Percentiles rank a stretch among this genome's conserved stretches.
Evolutionary conservation across 2,329 filamentous ascomycete genomes (phyloP).

Genomic region (Clathrospora elynae): DNA sequence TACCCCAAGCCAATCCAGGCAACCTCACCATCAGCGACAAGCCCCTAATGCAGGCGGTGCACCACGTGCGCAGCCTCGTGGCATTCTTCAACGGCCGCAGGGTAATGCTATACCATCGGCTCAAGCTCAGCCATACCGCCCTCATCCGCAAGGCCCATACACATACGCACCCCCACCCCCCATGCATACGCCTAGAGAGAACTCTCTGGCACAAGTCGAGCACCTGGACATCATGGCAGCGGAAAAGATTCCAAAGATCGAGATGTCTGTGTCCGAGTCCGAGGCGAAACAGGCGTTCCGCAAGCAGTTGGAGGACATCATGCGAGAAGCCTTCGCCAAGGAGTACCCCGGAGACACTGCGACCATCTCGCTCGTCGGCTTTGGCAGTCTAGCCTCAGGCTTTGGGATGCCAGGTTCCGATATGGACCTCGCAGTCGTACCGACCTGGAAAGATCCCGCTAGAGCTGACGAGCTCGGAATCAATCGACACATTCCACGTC

Average conservation of each 20-base stretch:
- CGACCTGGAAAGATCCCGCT: slow-evolving; percentile 53
- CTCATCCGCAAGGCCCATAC: slow-evolving; percentile 19
- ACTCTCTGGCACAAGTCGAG: slow-evolving; percentile 44
- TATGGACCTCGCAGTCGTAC: slow-evolving; percentile 83
- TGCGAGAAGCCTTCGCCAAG: slow-evolving; percentile 62
- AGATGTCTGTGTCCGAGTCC: slow-evolving; percentile 68
- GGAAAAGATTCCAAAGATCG: slow-evolving; percentile 61
- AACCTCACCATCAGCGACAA: slow-evolving; percentile 7
- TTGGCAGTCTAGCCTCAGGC: slow-evolving; percentile 81
- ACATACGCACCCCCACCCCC: slow-evolving; percentile 23
- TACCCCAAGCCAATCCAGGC: slow-evolving; percentile 4
- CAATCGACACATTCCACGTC: slow-evolving; percentile 66
- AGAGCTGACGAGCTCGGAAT: slow-evolving; percentile 50
- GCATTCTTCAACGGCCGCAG: slow-evolving; percentile 31
- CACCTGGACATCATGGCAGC: slow-evolving; percentile 53
- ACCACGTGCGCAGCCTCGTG: slow-evolving; percentile 16
- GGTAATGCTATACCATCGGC: slow-evolving; percentile 10
- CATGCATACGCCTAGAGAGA: slow-evolving; percentile 26
- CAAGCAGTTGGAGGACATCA: slow-evolving; percentile 65
- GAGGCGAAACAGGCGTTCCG: slow-evolving; percentile 74
- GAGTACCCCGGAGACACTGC: slow-evolving; percentile 55
- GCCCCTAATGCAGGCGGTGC: not conserved
- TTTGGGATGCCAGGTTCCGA: slow-evolving; percentile 89
- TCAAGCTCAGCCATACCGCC: slow-evolving; percentile 14
- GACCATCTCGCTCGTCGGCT: slow-evolving; percentile 73